Base-by-base conservation (phyloP, 495 filamentous ascomycete genomes). In the Penicillium desertorum region DNA sequence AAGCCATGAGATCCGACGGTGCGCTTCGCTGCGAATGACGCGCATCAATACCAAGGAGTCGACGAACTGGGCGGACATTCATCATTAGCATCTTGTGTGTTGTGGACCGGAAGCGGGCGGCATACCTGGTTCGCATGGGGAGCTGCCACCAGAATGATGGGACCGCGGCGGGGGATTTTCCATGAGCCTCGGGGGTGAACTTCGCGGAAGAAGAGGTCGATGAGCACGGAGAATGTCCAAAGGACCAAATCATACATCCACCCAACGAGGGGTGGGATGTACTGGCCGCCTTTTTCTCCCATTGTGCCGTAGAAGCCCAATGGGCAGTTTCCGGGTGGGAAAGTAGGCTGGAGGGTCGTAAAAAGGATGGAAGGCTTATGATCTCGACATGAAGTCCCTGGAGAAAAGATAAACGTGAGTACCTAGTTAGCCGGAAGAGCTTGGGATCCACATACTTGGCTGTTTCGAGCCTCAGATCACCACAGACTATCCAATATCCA, bases 181-280 rank as follows among this genome's bases (percentile, higher is more conserved):
- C 94, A 98, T 46, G 90, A 86, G 54, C 91, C 90, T 45, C 94
- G 88, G 8, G 94, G 93, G 67, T 98, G 92, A 3, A 98, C 89
- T 75, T 98, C 94, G 62, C 94, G 86, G 79, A 98, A 98, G 83
- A 98, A 98, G 53, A 96, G 83, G 68, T 97, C 94, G 36, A 91
- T 84, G 22, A 96, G 79, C 49, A 96, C 80, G 2, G 91, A 93
- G 72, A 92, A 88, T 9, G 77, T 81, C 85, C 89, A 93, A 36
- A 97, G 78, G 62, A 91, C 82, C 43, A 86, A 73, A 76, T 96
- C 91, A 68, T 96, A 96, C 56, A 88, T 78, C 86, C 84, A 90
- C 54, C 81, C 77, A 54, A 83, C 81, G 78, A 90, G 85, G 51
- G 86, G 86, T 51, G 83, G 82, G 37, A 86, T 76, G 58, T 88